These are phyloP conservation scores for Saturnispora saitoi DNA, from an alignment of 805 yeast species.

Conservation along the genomic window DNA sequence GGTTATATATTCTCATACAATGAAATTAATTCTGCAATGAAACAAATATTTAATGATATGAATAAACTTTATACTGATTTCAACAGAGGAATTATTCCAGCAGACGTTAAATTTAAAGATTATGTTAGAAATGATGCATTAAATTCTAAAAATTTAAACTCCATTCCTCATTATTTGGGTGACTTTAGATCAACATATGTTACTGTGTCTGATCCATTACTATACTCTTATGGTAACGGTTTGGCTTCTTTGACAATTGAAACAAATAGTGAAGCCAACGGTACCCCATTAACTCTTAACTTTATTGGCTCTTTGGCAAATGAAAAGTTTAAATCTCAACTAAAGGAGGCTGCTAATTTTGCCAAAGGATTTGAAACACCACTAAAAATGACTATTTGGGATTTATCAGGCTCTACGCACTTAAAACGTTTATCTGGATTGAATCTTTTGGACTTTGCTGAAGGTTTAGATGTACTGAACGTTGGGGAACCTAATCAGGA, in stretches of 20 bases:
- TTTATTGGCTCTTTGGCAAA: constrained; percentile 50
- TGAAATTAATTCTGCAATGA: constrained; percentile 42
- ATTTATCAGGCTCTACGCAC: constrained; percentile 1
- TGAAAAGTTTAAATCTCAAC: constrained; percentile 33
- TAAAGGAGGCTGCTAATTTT: constrained; percentile 30
- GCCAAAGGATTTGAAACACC: constrained; percentile 6
- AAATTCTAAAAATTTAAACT: constrained; percentile 36
- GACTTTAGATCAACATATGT: constrained; percentile 11
- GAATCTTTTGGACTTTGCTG: background rate
- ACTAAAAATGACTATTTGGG: constrained; percentile 1
- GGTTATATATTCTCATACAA: constrained; percentile 55
- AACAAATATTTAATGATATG: constrained; percentile 51
- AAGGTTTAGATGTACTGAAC: background rate
- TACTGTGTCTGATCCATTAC: background rate
- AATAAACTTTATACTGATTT: constrained; percentile 25
- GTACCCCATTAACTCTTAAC: constrained; percentile 32
- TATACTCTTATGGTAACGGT: background rate
- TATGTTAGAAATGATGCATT: constrained; percentile 36
- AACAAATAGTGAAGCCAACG: background rate
- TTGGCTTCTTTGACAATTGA: background rate
- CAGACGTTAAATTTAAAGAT: constrained; percentile 28
- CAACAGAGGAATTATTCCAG: constrained; percentile 22
- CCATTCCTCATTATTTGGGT: constrained; percentile 43
- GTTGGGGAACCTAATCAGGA: background rate
- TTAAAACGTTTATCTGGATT: background rate